Base-by-base conservation (phyloP, 352 stramenopile species). In the Phytophthora sansomeana region DNA sequence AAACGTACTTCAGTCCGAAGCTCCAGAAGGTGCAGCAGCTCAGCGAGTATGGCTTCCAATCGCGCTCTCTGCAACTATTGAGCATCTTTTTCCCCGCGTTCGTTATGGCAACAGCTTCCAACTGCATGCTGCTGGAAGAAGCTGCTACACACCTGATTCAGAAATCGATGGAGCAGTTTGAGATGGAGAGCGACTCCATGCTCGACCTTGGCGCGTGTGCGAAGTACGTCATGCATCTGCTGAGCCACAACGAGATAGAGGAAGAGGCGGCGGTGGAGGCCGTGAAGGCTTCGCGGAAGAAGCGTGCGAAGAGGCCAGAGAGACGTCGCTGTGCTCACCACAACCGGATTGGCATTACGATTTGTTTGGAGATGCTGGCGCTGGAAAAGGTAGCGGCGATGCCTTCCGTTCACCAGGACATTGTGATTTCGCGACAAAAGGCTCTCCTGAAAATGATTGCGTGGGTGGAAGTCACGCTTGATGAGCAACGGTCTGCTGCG, bases 21-120 rank as follows among this genome's bases (percentile, higher is more conserved):
- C 71, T 91, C 3, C 79, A 87, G 46, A 69, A 80, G 47, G 65
- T 91, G 5, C 80, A 91, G 62, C 59, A 80, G 4, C 59, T 68
- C 21, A 75, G 75, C 28, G 80, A 90, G 21, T 72, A 90, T 28
- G 83, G 79, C 1, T 91, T 77, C 48, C 83, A 91, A 26, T 87
- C 83, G 4, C 74, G 81, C 9, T 78, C 83, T 29, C 65, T 93
- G 3, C 85, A 93, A 69, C 53, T 93, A 13, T 63, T 93, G 19
- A 90, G 82, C 26, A 76, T 93, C 3, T 93, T 93, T 68, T 93
- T 91, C 55, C 80, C 83, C 2, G 80, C 85, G 1, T 90, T 91
- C 21, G 78, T 81, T 19, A 68, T 77, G n/a, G 71, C 83, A 3
- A 88, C 77, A 28, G 61, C 67, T 1, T 38, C 60, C 6, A 91